Conservation (phyloP, 345 rosid species). For the Rubroshorea leprosula region DNA sequence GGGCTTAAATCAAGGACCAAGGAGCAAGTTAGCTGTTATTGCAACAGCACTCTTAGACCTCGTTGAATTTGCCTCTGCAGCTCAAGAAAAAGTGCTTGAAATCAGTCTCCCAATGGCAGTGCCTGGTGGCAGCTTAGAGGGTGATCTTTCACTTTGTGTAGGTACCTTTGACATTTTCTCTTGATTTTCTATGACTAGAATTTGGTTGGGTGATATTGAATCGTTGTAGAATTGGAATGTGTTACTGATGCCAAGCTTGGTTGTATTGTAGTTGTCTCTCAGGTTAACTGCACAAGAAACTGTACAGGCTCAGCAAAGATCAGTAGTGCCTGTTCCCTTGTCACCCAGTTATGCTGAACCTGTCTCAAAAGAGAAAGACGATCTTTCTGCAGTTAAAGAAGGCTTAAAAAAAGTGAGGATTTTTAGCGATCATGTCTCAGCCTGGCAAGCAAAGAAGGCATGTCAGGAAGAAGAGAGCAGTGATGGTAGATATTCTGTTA, state of each 20-base stretch:
- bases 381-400: conserved; percentile 41
- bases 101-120: conserved; percentile 48
- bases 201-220: too few species aligned
- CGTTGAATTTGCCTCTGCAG: conserved; percentile 52
- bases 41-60: conserved; percentile 59
- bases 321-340: conserved; percentile 25
- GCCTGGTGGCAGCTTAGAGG: conserved; percentile 21
- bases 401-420: conserved; percentile 43
- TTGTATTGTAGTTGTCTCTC: conserved; percentile 38
- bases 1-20: conserved; percentile 42
- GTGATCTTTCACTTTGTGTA: conserved; percentile 29
- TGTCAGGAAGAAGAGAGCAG: conserved; percentile 29
- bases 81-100: conserved; percentile 55
- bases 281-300: conserved; percentile 30
- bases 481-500: conserved; percentile 26
- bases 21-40: conserved; percentile 47
- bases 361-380: conserved; percentile 26
- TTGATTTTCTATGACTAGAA: not conserved
- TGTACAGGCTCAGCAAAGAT: conserved; percentile 20
- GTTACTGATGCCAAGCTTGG: not conserved
- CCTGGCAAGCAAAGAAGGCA: conserved; percentile 33
- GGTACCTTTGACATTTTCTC: not conserved
- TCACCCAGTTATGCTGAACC: conserved; percentile 26
- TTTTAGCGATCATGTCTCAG: conserved; percentile 33
- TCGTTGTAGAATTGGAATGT: not conserved